Evolutionary conservation across 345 rosid species (phyloP).

Genomic region (Camelina hispida): DNA sequence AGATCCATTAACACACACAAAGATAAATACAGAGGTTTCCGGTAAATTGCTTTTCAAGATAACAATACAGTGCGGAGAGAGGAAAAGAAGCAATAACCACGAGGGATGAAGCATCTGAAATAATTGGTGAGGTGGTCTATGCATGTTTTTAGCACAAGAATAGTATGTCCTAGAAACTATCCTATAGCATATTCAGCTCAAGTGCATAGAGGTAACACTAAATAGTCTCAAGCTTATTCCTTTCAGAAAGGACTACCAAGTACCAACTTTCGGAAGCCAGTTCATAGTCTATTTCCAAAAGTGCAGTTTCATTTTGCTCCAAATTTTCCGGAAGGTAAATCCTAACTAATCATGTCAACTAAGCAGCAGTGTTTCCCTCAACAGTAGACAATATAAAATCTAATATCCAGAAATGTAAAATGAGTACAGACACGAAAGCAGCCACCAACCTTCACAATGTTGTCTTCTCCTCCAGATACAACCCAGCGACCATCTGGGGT

Average conservation of each 20-base stretch:
- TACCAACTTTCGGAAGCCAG: neutral
- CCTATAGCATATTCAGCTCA: conserved; percentile 8
- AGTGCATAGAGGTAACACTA: conserved; percentile 8
- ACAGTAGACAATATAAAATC: conserved; percentile 15
- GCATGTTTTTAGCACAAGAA: neutral
- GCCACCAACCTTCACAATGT: conserved; percentile 78
- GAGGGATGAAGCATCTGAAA: conserved; percentile 10
- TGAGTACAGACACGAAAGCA: conserved; percentile 9
- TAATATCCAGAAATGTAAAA: conserved; percentile 18
- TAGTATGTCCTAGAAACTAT: conserved; percentile 1
- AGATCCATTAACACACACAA: conserved; percentile 17
- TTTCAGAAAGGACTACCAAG: neutral
- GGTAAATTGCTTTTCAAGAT: conserved; percentile 13
- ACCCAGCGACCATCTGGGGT: conserved; percentile 99
- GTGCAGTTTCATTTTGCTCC: neutral
- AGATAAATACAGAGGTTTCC: neutral
- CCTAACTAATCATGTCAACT: neutral
- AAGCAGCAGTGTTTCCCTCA: conserved; percentile 3
- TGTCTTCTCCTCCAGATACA: conserved; percentile 99
- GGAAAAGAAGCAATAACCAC: neutral
- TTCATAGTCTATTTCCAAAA: conserved; percentile 7
- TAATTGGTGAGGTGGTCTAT: neutral
- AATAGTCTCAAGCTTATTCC: neutral
- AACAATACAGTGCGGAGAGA: neutral
- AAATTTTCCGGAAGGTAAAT: conserved; percentile 1